These are phyloP conservation scores for Elongisporangium anandrum DNA, from an alignment of 352 stramenopile species.

Conservation along the genomic window DNA sequence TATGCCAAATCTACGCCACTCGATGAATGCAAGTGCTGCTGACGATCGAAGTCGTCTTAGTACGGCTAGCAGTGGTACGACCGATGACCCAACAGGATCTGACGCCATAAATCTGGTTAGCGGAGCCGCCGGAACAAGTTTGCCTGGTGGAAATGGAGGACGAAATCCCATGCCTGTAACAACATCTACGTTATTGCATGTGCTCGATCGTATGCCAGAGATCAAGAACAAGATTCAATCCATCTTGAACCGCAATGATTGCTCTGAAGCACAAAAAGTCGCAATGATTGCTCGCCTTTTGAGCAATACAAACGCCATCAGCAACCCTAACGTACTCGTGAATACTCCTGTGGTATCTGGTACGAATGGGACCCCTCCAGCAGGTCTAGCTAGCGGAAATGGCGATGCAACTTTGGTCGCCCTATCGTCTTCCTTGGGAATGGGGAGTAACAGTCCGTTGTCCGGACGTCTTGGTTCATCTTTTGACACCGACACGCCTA, in stretches of 20 bases:
- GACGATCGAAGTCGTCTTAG: not conserved
- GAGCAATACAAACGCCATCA: conserved; percentile 83
- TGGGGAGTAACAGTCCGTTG: not conserved
- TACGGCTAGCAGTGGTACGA: not conserved
- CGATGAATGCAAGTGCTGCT: conserved; percentile 12
- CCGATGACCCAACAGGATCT: conserved; percentile 1
- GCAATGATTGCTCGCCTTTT: conserved; percentile 83
- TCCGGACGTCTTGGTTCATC: not conserved
- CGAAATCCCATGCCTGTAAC: conserved; percentile 53
- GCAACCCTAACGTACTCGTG: conserved; percentile 25
- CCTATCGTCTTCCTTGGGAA: not conserved
- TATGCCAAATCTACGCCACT: conserved; percentile 21
- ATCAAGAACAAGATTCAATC: conserved; percentile 90
- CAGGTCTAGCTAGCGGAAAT: not conserved
- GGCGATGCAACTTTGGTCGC: not conserved
- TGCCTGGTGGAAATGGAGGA: not conserved
- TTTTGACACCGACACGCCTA: not conserved
- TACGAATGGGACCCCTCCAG: not conserved
- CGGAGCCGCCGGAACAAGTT: conserved; percentile 3
- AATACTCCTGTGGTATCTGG: not conserved
- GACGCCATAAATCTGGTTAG: conserved; percentile 4
- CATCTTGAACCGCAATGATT: conserved; percentile 80
- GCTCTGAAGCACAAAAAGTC: conserved; percentile 86
- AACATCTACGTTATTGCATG: conserved; percentile 72
- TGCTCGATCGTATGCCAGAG: conserved; percentile 83